phyloP scores from a whole-genome alignment of 768 basidiomycete genomes.

The Mycena haematopus region DNA sequence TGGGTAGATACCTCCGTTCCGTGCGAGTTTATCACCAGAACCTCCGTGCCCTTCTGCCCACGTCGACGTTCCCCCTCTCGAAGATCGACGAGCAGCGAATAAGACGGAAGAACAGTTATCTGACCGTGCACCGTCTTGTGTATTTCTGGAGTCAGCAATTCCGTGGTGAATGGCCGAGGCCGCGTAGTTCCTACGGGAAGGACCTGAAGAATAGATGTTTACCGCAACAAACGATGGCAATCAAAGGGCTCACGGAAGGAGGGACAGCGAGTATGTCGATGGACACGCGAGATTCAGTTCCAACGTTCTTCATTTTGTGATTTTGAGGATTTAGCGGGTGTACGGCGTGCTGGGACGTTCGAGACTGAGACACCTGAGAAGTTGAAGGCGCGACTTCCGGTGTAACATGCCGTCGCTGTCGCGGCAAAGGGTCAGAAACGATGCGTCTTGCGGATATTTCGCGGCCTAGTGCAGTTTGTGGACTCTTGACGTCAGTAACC shows the following conservation, averaged over 20 bases:
- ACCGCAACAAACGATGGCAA: not conserved
- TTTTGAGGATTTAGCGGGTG: not conserved
- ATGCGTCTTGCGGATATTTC: slow-evolving; percentile 36
- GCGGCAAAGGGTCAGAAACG: slow-evolving; percentile 41
- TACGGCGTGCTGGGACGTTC: not conserved
- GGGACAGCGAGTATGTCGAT: not conserved
- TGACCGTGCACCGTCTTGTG: slow-evolving; percentile 57
- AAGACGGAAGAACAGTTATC: slow-evolving; percentile 56
- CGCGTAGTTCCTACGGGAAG: slow-evolving; percentile 43
- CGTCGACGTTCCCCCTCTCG: slow-evolving; percentile 59
- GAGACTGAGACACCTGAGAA: not conserved
- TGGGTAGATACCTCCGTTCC: slow-evolving; percentile 42
- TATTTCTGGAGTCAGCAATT: slow-evolving; percentile 42
- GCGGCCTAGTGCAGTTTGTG: slow-evolving; percentile 28
- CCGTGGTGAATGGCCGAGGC: slow-evolving; percentile 46
- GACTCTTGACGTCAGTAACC: slow-evolving; percentile 34
- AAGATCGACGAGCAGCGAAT: slow-evolving; percentile 58
- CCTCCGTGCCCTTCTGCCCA: slow-evolving; percentile 52
- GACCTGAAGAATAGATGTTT: not conserved
- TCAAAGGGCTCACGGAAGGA: slow-evolving; percentile 20
- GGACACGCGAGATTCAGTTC: slow-evolving; percentile 6
- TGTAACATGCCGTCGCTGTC: slow-evolving; percentile 7
- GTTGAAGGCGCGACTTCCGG: slow-evolving; percentile 1
- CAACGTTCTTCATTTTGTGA: not conserved
- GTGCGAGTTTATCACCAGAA: slow-evolving; percentile 49